Evolutionary conservation across 2,329 filamentous ascomycete genomes (phyloP).

Genomic region (Penicillium oxalicum): DNA sequence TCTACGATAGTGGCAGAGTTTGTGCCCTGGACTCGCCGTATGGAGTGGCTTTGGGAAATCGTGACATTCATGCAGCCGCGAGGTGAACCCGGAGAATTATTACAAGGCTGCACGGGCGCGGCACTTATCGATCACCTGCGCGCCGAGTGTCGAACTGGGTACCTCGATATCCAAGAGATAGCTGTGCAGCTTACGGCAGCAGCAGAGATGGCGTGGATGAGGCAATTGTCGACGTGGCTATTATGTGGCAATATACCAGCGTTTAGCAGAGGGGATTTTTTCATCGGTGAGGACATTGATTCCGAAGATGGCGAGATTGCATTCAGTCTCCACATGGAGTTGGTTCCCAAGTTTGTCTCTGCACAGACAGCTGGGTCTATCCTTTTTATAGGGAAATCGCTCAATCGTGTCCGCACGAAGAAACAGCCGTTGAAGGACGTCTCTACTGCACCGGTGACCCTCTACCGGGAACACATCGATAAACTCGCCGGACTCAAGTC

Average conservation of each 20-base stretch:
- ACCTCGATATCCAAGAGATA: constrained; percentile 74
- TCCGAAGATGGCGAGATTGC: constrained; percentile 42
- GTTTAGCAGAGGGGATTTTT: constrained; percentile 79
- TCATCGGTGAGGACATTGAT: constrained; percentile 53
- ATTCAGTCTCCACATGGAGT: constrained; percentile 52
- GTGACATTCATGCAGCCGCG: constrained; percentile 60
- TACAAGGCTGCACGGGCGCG: constrained; percentile 56
- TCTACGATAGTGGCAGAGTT: constrained; percentile 81
- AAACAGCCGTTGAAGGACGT: constrained; percentile 31
- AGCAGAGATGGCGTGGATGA: constrained; percentile 86
- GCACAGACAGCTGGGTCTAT: constrained; percentile 70
- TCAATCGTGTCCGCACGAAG: constrained; percentile 69
- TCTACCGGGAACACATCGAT: constrained; percentile 40
- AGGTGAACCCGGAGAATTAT: constrained; percentile 24
- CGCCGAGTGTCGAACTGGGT: constrained; percentile 76
- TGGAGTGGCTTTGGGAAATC: constrained; percentile 80
- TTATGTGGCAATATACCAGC: constrained; percentile 77
- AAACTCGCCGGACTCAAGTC: constrained; percentile 63
- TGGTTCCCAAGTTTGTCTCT: constrained; percentile 76
- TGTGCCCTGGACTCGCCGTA: constrained; percentile 72
- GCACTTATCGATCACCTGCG: constrained; percentile 71
- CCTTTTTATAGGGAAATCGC: constrained; percentile 80
- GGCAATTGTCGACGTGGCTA: constrained; percentile 84
- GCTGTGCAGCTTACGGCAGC: constrained; percentile 66
- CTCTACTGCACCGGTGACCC: constrained; percentile 52